Evolutionary conservation across 2,329 filamentous ascomycete genomes (phyloP).

Genomic region (Nothophaeocryptopus gaeumannii): DNA sequence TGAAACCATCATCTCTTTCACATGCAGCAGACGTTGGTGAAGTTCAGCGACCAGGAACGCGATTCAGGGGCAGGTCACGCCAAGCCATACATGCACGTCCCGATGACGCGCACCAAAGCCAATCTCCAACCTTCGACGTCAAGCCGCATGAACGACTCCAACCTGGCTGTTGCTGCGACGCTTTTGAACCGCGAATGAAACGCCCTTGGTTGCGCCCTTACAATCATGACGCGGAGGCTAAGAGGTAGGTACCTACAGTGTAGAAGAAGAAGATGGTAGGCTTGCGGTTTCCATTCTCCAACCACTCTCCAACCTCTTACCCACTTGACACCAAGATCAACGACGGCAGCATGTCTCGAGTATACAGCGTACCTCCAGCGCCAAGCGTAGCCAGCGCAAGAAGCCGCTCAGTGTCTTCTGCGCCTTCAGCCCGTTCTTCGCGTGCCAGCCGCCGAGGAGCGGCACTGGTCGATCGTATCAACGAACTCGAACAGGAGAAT

Average conservation of each 20-base stretch:
- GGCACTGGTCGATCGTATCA: constrained; percentile 7
- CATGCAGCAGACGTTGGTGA: too few species aligned
- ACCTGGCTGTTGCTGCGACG: too few species aligned
- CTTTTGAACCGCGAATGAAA: too few species aligned
- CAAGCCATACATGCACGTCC: too few species aligned
- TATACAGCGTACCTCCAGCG: constrained; percentile 6
- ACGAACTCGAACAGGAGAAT: constrained; percentile 6
- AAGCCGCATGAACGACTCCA: too few species aligned
- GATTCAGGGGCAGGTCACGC: too few species aligned
- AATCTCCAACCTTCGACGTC: too few species aligned
- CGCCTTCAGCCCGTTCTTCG: too few species aligned
- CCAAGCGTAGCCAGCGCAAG: constrained; percentile 1
- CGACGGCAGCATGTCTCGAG: background rate
- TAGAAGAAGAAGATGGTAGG: background rate
- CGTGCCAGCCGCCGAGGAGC: background rate
- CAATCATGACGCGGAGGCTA: constrained; percentile 10
- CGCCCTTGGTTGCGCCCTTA: background rate
- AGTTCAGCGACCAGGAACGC: too few species aligned
- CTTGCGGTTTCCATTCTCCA: background rate
- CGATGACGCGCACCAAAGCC: too few species aligned
- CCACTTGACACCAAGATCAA: background rate
- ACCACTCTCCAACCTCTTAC: background rate
- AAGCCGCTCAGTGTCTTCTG: background rate
- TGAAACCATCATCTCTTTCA: too few species aligned
- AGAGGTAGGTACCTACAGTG: background rate